phyloP scores from a whole-genome alignment of 495 filamentous ascomycete species.

The Lophiotrema nucula region DNA sequence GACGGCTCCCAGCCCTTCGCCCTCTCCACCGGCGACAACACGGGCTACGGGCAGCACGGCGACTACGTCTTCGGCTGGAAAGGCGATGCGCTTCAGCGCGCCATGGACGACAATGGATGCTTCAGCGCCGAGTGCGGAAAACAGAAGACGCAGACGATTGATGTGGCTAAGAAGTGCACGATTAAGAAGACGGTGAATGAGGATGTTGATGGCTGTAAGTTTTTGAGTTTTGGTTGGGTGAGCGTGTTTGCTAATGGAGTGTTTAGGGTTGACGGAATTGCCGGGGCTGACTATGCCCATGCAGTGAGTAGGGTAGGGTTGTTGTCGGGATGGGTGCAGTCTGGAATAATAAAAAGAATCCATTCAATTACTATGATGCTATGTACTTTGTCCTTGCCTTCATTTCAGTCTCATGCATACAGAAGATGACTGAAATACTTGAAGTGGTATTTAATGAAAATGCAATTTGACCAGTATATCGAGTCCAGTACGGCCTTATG shows the following conservation, averaged over 20 bases:
- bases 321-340: too few species aligned
- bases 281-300: slow-evolving; percentile 7
- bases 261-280: slow-evolving; percentile 1
- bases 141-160: slow-evolving; percentile 12
- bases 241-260: too few species aligned
- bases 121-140: slow-evolving; percentile 11
- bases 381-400: too few species aligned
- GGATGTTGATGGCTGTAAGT: slow-evolving; percentile 22
- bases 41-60: slow-evolving; percentile 27
- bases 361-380: too few species aligned
- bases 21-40: slow-evolving; percentile 27
- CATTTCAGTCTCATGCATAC: too few species aligned
- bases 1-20: slow-evolving; percentile 31
- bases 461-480: too few species aligned
- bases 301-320: too few species aligned
- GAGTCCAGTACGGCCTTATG: too few species aligned
- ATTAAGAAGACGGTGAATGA: slow-evolving; percentile 6
- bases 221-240: too few species aligned
- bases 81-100: slow-evolving; percentile 22
- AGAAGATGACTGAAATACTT: too few species aligned
- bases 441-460: too few species aligned
- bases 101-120: slow-evolving; percentile 29
- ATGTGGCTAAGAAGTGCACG: slow-evolving; percentile 14
- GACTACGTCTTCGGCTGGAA: slow-evolving; percentile 32
- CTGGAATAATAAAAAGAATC: too few species aligned